Evolutionary conservation across 129 eudicot species (phyloP).

Genomic region (Calendula officinalis): DNA sequence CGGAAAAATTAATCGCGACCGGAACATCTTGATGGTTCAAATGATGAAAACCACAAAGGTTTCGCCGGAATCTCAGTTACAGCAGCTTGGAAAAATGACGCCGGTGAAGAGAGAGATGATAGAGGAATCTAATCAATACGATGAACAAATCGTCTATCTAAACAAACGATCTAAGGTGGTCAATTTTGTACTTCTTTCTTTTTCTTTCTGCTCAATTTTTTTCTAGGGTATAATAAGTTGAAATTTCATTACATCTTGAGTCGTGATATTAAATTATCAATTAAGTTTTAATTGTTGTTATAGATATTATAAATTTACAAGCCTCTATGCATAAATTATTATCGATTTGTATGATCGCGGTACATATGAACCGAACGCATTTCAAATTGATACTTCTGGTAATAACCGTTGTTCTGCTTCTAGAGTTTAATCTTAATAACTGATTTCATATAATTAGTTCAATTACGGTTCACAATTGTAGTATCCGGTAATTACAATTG

Average conservation of each 20-base stretch:
- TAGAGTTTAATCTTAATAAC: too few relatives aligned
- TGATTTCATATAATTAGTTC: background rate
- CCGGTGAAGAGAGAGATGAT: slow-evolving; percentile 57
- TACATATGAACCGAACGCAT: background rate
- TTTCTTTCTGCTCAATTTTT: background rate
- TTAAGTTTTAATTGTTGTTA: background rate
- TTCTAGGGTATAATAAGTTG: slow-evolving; percentile 5
- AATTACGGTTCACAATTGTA: background rate
- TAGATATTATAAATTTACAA: background rate
- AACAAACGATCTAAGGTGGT: slow-evolving; percentile 59
- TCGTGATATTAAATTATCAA: background rate
- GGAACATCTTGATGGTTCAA: slow-evolving; percentile 45
- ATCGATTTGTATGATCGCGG: background rate
- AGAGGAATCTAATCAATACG: slow-evolving; percentile 21
- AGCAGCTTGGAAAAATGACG: slow-evolving; percentile 35
- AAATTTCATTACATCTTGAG: background rate
- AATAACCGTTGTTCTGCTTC: too few relatives aligned
- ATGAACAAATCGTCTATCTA: slow-evolving; percentile 40
- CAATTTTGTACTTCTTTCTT: background rate
- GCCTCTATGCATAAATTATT: background rate
- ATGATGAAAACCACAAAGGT: slow-evolving; percentile 48
- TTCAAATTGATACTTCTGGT: too few relatives aligned
- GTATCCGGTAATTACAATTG: background rate
- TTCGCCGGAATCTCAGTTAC: slow-evolving; percentile 36
- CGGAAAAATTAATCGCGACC: background rate